Evolutionary conservation across 2,329 filamentous ascomycete species (phyloP), one percentile per base, ranked within the genome.

Genomic region (Penicillium sp.): DNA sequence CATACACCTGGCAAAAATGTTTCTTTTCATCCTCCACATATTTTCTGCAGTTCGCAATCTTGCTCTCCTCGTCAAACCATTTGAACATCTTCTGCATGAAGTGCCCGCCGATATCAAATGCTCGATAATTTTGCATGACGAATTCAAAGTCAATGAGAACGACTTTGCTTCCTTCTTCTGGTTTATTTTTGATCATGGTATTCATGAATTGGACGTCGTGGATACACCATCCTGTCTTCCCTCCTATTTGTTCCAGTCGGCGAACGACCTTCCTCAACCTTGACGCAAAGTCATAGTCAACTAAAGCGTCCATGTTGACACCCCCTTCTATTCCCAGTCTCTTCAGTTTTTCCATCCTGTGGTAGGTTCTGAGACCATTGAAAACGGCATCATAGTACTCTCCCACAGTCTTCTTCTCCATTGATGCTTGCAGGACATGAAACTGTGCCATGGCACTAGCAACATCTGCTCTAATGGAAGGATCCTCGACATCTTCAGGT

Each of bases 1-100:
- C 56, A 55, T 64, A 64, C 22, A 60, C 62, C 6, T 61, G 52
- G 18, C 62, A 63, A 42, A 64, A 64, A 16, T 64, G 60, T 36
- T 39, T 58, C 46, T 59, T 64, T 42, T 64, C 60, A 16, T 64
- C 49, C 27, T 58, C 62, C 0, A 55, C 55, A 21, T 64, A 64
- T 29, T 50, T 54, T 24, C 56, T 52, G 49, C 60, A 64, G 8
- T 39, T 42, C 6, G 58, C 60, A 24, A 64, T 59, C 42, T 54
- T 57, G 47, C 11, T 58, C 22, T 64, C 60, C 24, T 60, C 53
- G 21, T 63, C 57, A 46, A 64, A 63, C 62, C 62, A 64, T 32
- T 62, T 55, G 55, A 64, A 64, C 60, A 64, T 60, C 49, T 64
- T 64, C 39, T 64, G 62, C 60, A 64, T 50, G 52, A 64, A 63